phyloP scores from a whole-genome alignment of 2,329 filamentous ascomycete genomes.

The Alternaria panax region DNA sequence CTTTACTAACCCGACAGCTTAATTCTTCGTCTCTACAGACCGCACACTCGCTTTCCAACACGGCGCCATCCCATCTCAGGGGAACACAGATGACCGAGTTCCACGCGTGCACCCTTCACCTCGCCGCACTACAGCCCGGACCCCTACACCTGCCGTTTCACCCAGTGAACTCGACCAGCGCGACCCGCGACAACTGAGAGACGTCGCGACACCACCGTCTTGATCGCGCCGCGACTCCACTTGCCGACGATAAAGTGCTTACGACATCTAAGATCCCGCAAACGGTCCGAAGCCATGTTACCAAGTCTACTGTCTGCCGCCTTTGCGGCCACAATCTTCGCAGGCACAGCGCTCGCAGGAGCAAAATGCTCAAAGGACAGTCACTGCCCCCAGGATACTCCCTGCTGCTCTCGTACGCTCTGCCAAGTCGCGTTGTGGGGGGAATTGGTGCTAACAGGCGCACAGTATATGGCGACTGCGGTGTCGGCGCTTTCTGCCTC shows the following conservation, averaged over 20 bases:
- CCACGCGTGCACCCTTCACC: constrained; percentile 1
- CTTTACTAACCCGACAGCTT: constrained; percentile 10
- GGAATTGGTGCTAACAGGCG: constrained; percentile 30
- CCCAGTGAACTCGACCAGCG: constrained; percentile 11
- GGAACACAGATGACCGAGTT: constrained; percentile 15
- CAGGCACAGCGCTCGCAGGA: constrained; percentile 35
- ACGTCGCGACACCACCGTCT: constrained; percentile 6
- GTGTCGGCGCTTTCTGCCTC: constrained; percentile 92
- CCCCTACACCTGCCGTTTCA: background rate
- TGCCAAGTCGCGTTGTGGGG: background rate
- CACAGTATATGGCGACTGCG: constrained; percentile 89
- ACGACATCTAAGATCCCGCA: constrained; percentile 33
- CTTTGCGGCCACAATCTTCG: constrained; percentile 38
- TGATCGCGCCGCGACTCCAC: constrained; percentile 38
- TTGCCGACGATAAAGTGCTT: constrained; percentile 20
- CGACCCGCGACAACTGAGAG: constrained; percentile 3
- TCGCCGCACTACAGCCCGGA: constrained; percentile 15
- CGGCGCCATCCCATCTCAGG: constrained; percentile 17
- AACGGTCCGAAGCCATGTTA: constrained; percentile 39
- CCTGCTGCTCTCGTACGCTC: constrained; percentile 52
- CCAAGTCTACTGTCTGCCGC: constrained; percentile 37
- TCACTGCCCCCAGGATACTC: constrained; percentile 70
- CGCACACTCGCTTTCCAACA: constrained; percentile 34
- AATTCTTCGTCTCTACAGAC: constrained; percentile 10
- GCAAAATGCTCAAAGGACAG: constrained; percentile 56